These are phyloP conservation scores for Catunica adiposa DNA, from an alignment of 2,329 filamentous ascomycete species.

Conservation along the genomic window DNA sequence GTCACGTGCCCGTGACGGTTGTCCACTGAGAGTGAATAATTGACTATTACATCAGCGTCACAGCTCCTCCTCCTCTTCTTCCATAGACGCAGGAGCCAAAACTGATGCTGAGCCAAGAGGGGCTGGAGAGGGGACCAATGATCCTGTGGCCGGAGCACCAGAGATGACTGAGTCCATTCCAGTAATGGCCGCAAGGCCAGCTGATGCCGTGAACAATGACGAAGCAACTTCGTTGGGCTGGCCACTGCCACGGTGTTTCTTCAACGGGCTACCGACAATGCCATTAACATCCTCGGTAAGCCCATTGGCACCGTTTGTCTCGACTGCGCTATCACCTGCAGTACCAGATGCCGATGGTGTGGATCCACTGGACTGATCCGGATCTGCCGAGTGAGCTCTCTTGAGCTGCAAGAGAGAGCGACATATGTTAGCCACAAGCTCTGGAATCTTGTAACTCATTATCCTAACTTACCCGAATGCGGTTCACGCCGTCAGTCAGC, in stretches of 20 bases:
- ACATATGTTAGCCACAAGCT: background rate
- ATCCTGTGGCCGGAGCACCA: conserved; percentile 7
- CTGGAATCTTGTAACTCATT: background rate
- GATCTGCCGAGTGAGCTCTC: conserved; percentile 61
- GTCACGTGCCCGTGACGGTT: background rate
- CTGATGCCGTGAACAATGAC: conserved; percentile 13
- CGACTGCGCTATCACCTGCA: conserved; percentile 8
- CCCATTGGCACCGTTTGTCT: conserved; percentile 11
- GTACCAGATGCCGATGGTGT: conserved; percentile 26
- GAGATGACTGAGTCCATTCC: conserved; percentile 11
- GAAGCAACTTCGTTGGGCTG: conserved; percentile 8
- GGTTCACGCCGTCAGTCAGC: conserved; percentile 62
- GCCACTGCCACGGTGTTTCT: conserved; percentile 52
- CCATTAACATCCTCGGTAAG: conserved; percentile 14
- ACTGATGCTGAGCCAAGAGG: conserved; percentile 4
- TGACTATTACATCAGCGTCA: background rate
- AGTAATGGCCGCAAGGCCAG: conserved; percentile 13
- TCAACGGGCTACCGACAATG: conserved; percentile 51
- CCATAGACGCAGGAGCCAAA: conserved; percentile 10
- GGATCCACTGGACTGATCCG: conserved; percentile 26
- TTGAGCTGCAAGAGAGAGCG: conserved; percentile 43
- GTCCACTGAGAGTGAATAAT: background rate
- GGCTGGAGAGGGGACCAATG: conserved; percentile 1
- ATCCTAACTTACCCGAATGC: conserved; percentile 50
- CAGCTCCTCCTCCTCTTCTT: conserved; percentile 15